Evolutionary conservation across 495 filamentous ascomycete species (phyloP).

Genomic region (Margaritispora aquatica): DNA sequence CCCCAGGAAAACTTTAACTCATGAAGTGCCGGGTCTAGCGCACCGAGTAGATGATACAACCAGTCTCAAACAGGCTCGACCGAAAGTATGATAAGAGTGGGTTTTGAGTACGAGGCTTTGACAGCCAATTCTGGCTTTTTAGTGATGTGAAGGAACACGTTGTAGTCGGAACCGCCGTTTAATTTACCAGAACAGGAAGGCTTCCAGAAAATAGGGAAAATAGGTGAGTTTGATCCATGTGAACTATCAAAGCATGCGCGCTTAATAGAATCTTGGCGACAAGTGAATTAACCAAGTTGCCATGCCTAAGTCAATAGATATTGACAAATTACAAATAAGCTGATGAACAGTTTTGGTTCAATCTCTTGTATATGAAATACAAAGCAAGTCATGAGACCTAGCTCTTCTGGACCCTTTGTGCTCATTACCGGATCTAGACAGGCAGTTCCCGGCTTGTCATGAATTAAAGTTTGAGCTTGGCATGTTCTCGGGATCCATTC

Average conservation of each 20-base stretch:
- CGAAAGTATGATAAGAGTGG: not conserved
- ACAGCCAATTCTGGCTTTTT: too few relatives aligned
- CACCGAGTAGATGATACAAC: not conserved
- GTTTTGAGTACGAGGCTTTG: not conserved
- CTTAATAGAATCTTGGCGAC: too few relatives aligned
- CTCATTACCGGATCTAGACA: too few relatives aligned
- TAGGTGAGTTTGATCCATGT: not conserved
- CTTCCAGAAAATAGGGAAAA: not conserved
- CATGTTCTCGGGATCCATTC: not conserved
- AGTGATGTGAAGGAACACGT: too few relatives aligned
- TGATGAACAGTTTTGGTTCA: too few relatives aligned
- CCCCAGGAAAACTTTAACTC: not conserved
- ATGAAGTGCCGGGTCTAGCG: not conserved
- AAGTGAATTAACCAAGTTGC: too few relatives aligned
- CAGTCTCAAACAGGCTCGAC: not conserved
- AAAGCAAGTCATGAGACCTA: too few relatives aligned
- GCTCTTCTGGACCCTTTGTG: too few relatives aligned
- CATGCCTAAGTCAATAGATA: too few relatives aligned
- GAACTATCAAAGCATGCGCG: too few relatives aligned
- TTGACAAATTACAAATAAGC: too few relatives aligned
- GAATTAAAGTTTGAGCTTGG: not conserved
- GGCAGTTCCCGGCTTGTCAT: not conserved
- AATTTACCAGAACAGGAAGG: not conserved
- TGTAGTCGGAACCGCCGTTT: not conserved
- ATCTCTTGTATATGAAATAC: too few relatives aligned